Conservation (phyloP, 768 basidiomycete species). For the Pleurotus citrinopileatus region DNA sequence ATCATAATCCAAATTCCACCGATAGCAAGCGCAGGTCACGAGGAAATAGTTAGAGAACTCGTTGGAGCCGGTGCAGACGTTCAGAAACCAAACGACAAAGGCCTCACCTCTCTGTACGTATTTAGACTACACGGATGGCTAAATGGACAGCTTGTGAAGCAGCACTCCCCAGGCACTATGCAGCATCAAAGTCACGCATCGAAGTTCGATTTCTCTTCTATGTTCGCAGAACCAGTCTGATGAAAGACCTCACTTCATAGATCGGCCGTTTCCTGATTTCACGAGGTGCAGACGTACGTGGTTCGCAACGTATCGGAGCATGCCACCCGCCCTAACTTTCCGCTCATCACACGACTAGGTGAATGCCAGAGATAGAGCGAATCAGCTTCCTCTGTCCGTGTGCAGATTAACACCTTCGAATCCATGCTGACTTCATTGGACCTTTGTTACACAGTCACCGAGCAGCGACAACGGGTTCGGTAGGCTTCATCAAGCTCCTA, state of each 20-base stretch:
- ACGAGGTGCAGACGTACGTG: constrained; percentile 87
- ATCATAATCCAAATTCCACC: constrained; percentile 16
- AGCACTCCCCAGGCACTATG: constrained; percentile 75
- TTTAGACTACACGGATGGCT: constrained; percentile 7
- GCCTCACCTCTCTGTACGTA: constrained; percentile 77
- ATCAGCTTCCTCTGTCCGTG: constrained; percentile 83
- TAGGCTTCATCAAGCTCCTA: constrained; percentile 85
- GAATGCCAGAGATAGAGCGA: constrained; percentile 91
- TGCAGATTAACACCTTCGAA: constrained; percentile 13
- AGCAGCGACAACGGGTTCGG: constrained; percentile 93
- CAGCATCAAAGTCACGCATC: constrained; percentile 87
- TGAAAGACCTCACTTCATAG: constrained; percentile 44
- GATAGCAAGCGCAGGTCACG: constrained; percentile 79
- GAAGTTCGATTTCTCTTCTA: constrained; percentile 49
- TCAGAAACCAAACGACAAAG: constrained; percentile 77
- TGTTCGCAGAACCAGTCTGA: constrained; percentile 12
- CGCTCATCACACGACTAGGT: constrained; percentile 49
- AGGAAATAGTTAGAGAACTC: constrained; percentile 71
- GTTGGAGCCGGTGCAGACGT: constrained; percentile 83
- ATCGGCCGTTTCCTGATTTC: constrained; percentile 84
- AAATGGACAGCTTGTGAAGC: constrained; percentile 13
- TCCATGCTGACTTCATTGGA: constrained; percentile 20
- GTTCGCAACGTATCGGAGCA: constrained; percentile 21
- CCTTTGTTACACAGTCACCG: constrained; percentile 63
- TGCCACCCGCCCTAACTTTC: constrained; percentile 30